These are phyloP conservation scores for Xylariaceae sp. DNA, from an alignment of 2,329 filamentous ascomycete species.

Conservation along the genomic window DNA sequence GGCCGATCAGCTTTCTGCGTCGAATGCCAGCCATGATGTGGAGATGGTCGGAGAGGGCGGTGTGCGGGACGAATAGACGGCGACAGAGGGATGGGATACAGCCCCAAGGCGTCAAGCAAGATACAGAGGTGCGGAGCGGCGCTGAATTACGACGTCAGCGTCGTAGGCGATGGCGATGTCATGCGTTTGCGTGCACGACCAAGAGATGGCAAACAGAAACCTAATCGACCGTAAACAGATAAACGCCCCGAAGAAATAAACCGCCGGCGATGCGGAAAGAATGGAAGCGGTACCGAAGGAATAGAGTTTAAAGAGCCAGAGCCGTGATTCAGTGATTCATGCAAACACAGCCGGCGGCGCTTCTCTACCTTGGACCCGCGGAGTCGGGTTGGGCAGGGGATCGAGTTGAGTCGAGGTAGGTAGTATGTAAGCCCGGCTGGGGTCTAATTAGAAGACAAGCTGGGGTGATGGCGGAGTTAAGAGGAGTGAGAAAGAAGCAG, in stretches of 20 bases:
- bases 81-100: conserved; percentile 8
- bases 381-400: conserved; percentile 7
- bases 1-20: conserved; percentile 61
- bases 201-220: conserved; percentile 20
- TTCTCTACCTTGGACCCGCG: neutral
- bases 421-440: conserved; percentile 10
- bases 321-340: conserved; percentile 14
- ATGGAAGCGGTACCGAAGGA: conserved; percentile 14
- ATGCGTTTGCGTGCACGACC: conserved; percentile 24
- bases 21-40: conserved; percentile 47
- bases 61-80: conserved; percentile 11
- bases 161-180: conserved; percentile 26
- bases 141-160: conserved; percentile 29
- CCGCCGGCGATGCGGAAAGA: conserved; percentile 29
- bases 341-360: conserved; percentile 12
- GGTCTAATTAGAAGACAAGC: conserved; percentile 13
- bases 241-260: conserved; percentile 26
- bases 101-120: neutral
- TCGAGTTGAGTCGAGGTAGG: conserved; percentile 12
- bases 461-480: conserved; percentile 12
- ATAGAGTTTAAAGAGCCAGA: conserved; percentile 24
- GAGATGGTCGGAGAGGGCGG: conserved; percentile 15
- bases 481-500: conserved; percentile 3
- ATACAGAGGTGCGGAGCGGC: conserved; percentile 15
- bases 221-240: conserved; percentile 17